phyloP scores from a whole-genome alignment of 106 monocot genomes.

The Dactylorhiza incarnata region DNA sequence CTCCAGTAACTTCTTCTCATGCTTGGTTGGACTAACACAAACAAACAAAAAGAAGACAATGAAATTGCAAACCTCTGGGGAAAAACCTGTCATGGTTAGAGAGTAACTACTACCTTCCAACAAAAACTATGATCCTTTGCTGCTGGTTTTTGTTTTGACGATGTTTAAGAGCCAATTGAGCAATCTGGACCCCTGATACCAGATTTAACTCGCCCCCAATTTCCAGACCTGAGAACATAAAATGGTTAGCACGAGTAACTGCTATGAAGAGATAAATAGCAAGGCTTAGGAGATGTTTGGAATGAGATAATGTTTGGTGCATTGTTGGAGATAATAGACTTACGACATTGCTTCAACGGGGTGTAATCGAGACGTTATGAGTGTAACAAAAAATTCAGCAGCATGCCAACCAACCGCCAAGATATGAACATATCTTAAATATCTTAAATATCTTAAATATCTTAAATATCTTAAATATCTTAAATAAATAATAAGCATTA shows the following conservation, averaged over 20 bases:
- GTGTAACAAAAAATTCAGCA: too few species aligned
- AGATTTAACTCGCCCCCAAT: constrained; percentile 83
- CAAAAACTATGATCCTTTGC: constrained; percentile 93
- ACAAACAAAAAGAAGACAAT: constrained; percentile 5
- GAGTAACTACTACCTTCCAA: constrained; percentile 61
- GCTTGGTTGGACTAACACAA: constrained; percentile 54
- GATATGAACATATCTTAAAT: too few species aligned
- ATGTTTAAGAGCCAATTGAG: constrained; percentile 96
- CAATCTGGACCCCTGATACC: constrained; percentile 84
- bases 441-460: too few species aligned
- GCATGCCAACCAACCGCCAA: too few species aligned
- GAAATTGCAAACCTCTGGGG: constrained; percentile 1
- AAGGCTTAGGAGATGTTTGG: too few species aligned
- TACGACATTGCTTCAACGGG: too few species aligned
- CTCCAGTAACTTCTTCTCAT: constrained; percentile 80
- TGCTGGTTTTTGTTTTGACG: constrained; percentile 96
- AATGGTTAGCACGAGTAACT: neutral
- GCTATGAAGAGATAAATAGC: neutral
- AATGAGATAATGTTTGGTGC: too few species aligned
- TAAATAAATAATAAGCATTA: too few species aligned
- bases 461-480: too few species aligned
- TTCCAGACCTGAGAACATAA: constrained; percentile 45
- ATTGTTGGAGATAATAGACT: too few species aligned
- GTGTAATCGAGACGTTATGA: too few species aligned
- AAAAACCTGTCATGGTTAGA: neutral